These are phyloP conservation scores for Exsudoporus floridanus DNA, from an alignment of 1,284 basidiomycete genomes.

Conservation along the genomic window DNA sequence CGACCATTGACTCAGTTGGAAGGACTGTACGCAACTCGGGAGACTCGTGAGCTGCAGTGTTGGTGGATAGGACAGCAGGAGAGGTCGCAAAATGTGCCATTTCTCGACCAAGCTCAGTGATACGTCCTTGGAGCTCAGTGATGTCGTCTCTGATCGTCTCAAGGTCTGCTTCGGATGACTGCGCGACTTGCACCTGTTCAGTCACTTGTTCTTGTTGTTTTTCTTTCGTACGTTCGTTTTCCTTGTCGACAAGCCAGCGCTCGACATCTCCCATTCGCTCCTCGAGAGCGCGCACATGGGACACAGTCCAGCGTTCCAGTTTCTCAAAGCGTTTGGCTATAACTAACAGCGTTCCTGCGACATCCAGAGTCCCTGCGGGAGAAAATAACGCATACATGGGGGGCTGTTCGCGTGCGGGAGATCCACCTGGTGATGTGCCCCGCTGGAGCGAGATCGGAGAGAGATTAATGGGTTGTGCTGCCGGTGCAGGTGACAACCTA, in stretches of 20 bases:
- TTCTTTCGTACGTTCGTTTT: slow-evolving; percentile 46
- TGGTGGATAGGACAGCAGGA: slow-evolving; percentile 54
- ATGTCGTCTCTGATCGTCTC: slow-evolving; percentile 62
- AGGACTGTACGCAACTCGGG: slow-evolving; percentile 42
- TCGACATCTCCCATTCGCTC: slow-evolving; percentile 84
- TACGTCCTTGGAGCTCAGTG: slow-evolving; percentile 66
- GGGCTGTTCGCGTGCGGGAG: slow-evolving; percentile 59
- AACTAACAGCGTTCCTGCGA: slow-evolving; percentile 61
- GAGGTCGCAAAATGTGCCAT: slow-evolving; percentile 69
- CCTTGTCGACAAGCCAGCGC: slow-evolving; percentile 76
- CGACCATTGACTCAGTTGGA: slow-evolving; percentile 42
- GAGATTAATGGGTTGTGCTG: slow-evolving; percentile 32
- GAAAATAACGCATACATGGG: slow-evolving; percentile 76
- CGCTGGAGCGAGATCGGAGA: slow-evolving; percentile 37
- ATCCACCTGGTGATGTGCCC: slow-evolving; percentile 44
- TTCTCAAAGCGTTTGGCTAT: slow-evolving; percentile 62
- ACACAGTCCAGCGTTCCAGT: slow-evolving; percentile 81
- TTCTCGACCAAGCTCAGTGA: slow-evolving; percentile 70
- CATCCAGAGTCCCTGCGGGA: slow-evolving; percentile 64
- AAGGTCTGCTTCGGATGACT: slow-evolving; percentile 33
- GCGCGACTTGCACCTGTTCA: slow-evolving; percentile 17
- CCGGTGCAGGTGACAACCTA: slow-evolving; percentile 48
- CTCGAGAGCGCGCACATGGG: slow-evolving; percentile 77
- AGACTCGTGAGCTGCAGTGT: slow-evolving; percentile 47
- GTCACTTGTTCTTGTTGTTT: slow-evolving; percentile 14